Conservation (phyloP, 805 yeast species). For the Yarrowia deformans region DNA sequence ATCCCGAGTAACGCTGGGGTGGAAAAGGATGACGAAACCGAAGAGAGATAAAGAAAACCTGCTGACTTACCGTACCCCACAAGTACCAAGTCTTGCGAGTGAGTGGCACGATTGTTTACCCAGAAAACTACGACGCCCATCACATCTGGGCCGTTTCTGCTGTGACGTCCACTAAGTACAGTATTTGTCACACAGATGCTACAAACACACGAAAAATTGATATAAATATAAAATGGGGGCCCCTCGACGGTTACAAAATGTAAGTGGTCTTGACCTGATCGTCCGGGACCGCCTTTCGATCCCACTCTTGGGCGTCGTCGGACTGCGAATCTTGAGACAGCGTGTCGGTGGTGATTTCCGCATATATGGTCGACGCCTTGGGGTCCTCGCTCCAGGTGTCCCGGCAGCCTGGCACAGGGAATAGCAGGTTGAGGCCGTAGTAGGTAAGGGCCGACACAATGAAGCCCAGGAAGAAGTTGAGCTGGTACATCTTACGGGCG, state of each 20-base stretch:
- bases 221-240: too few relatives aligned
- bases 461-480: slow-evolving; percentile 82
- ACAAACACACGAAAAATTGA: too few relatives aligned
- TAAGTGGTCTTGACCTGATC: background rate
- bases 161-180: too few relatives aligned
- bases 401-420: slow-evolving; percentile 42
- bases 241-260: background rate
- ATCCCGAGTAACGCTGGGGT: too few relatives aligned
- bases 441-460: slow-evolving; percentile 63
- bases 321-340: slow-evolving; percentile 29
- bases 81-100: too few relatives aligned
- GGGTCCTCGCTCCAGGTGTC: slow-evolving; percentile 23
- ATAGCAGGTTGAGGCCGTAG: slow-evolving; percentile 54
- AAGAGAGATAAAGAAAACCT: too few relatives aligned
- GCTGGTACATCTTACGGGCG: slow-evolving; percentile 73
- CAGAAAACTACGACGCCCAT: too few relatives aligned
- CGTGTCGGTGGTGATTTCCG: slow-evolving; percentile 22
- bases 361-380: slow-evolving; percentile 21
- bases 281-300: background rate
- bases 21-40: too few relatives aligned
- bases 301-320: slow-evolving; percentile 7
- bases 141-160: too few relatives aligned
- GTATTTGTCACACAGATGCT: too few relatives aligned
- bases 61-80: too few relatives aligned
- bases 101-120: too few relatives aligned